phyloP scores from a whole-genome alignment of 169 alveolate genomes.

The Cystoisospora suis region DNA sequence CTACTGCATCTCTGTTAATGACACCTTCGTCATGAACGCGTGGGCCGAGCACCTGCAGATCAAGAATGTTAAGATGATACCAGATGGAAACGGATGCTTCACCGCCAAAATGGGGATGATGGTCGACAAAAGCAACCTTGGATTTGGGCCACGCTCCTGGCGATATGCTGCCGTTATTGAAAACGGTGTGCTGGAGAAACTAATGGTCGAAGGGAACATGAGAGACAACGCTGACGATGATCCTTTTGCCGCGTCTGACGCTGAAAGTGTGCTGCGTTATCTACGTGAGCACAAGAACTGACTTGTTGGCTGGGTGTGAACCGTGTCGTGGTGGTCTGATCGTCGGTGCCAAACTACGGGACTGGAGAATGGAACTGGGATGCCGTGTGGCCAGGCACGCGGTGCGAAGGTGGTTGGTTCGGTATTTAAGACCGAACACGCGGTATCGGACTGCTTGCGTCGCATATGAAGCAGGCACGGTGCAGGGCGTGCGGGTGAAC shows the following conservation, averaged over 20 bases:
- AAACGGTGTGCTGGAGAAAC: slow-evolving; percentile 70
- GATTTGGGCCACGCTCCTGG: slow-evolving; percentile 79
- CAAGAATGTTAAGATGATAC: slow-evolving; percentile 68
- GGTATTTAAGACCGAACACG: too few species aligned
- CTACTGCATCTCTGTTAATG: slow-evolving; percentile 76
- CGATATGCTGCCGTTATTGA: slow-evolving; percentile 72
- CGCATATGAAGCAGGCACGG: too few species aligned
- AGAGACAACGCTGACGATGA: slow-evolving; percentile 71
- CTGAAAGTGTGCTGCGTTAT: slow-evolving; percentile 65
- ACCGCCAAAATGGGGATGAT: slow-evolving; percentile 76
- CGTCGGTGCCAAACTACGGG: too few species aligned
- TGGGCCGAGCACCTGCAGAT: slow-evolving; percentile 70
- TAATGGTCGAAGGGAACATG: slow-evolving; percentile 70
- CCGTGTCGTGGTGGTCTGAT: too few species aligned
- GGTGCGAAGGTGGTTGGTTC: too few species aligned
- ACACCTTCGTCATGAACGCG: slow-evolving; percentile 73
- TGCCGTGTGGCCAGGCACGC: too few species aligned
- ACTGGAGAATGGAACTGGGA: too few species aligned
- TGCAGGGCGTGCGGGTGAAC: too few species aligned
- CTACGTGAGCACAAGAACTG: slow-evolving; percentile 48
- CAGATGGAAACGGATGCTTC: slow-evolving; percentile 75
- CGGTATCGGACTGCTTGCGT: too few species aligned
- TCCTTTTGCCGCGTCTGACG: slow-evolving; percentile 72
- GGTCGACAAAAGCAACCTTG: slow-evolving; percentile 72
- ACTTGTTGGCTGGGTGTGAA: too few species aligned